Percentiles rank a stretch among this genome's conserved stretches.
Conservation (phyloP, 1,284 basidiomycete species). For the Heterobasidion irregulare region DNA sequence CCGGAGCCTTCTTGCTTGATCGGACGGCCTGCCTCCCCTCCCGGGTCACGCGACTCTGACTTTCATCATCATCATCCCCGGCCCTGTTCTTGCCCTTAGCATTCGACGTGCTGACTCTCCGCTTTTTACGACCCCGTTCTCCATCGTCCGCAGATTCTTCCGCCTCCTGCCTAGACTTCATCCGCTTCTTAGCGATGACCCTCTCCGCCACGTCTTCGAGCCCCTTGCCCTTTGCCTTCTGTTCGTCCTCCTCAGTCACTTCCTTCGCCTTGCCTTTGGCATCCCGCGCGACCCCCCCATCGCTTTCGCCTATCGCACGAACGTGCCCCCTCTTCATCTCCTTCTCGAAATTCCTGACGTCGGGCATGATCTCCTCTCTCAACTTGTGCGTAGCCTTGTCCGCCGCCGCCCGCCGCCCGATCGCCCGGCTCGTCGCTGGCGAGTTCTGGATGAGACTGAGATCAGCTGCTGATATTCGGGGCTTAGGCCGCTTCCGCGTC, state of each 20-base stretch:
- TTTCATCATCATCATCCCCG: neutral
- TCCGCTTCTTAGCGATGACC: constrained; percentile 14
- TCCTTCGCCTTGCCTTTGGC: constrained; percentile 25
- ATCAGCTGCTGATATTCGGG: constrained; percentile 2
- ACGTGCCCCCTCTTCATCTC: constrained; percentile 43
- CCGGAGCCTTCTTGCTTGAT: neutral
- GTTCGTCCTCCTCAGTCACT: constrained; percentile 4
- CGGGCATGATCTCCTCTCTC: constrained; percentile 67
- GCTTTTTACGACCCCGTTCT: constrained; percentile 10
- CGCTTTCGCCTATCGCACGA: constrained; percentile 18
- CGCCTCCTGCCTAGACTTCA: constrained; percentile 13
- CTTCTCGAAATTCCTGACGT: constrained; percentile 59
- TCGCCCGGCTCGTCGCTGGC: constrained; percentile 12
- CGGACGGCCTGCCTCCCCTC: neutral
- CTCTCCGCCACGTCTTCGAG: neutral
- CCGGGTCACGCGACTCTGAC: neutral
- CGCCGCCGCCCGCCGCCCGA: constrained; percentile 52
- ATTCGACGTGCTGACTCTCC: constrained; percentile 6
- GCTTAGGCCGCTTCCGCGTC: neutral
- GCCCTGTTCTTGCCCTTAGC: constrained; percentile 13
- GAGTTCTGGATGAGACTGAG: constrained; percentile 2
- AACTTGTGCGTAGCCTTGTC: constrained; percentile 54
- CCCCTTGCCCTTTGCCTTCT: constrained; percentile 11
- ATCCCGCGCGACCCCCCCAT: constrained; percentile 20
- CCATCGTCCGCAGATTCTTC: constrained; percentile 15